Percentiles rank a stretch among this genome's conserved stretches.
Evolutionary conservation across 192 early-diverging fungal genomes (phyloP).

Genomic region (Coemansia sp.): DNA sequence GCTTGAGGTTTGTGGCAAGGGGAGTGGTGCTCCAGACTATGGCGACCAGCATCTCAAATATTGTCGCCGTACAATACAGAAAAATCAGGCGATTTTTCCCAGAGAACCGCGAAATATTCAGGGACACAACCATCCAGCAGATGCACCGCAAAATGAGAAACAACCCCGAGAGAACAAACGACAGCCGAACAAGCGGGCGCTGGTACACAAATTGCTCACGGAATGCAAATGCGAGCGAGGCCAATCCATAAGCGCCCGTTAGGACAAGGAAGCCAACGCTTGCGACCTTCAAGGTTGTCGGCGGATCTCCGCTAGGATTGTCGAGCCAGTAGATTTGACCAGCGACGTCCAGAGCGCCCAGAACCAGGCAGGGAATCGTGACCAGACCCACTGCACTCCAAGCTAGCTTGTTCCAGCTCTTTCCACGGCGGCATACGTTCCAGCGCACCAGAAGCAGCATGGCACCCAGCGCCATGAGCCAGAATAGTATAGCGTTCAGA

Average conservation of each 20-base stretch:
- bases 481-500: conserved; percentile 36
- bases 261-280: conserved; percentile 35
- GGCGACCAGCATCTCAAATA: conserved; percentile 17
- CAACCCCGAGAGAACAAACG: conserved; percentile 17
- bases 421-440: conserved; percentile 29
- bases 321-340: conserved; percentile 51
- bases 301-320: conserved; percentile 22
- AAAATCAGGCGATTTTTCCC: conserved; percentile 40
- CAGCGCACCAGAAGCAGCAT: conserved; percentile 33
- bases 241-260: conserved; percentile 8
- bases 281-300: conserved; percentile 20
- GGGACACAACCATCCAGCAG: conserved; percentile 45
- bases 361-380: conserved; percentile 19
- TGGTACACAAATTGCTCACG: conserved; percentile 40
- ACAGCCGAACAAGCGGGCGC: conserved; percentile 30
- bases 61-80: conserved; percentile 34
- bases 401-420: conserved; percentile 24
- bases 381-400: conserved; percentile 21
- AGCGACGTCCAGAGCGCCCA: conserved; percentile 44
- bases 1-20: conserved; percentile 20
- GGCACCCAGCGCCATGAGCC: conserved; percentile 34
- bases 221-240: conserved; percentile 14
- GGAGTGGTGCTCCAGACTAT: conserved; percentile 25
- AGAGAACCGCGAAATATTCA: conserved; percentile 20
- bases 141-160: conserved; percentile 26